These are phyloP conservation scores for Pseudogymnoascus sp. DNA, from an alignment of 2,329 filamentous ascomycete species.

Conservation along the genomic window DNA sequence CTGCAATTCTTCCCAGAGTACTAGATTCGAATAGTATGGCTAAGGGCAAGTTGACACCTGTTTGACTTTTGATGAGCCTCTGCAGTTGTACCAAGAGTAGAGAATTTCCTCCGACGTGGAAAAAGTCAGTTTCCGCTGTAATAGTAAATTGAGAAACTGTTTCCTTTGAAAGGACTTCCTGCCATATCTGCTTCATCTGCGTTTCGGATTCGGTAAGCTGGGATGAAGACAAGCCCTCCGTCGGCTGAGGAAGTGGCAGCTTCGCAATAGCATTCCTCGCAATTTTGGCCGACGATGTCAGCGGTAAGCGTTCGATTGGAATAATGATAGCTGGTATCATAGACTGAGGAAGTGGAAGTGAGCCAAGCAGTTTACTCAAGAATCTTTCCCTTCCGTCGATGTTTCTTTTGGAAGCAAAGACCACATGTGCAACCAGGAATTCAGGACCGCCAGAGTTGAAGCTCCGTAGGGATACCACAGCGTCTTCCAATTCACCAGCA, in stretches of 20 bases:
- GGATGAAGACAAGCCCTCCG: not conserved
- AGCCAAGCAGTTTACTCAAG: conserved; percentile 17
- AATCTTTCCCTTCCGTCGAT: conserved; percentile 8
- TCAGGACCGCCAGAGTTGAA: conserved; percentile 10
- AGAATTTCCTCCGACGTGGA: conserved; percentile 16
- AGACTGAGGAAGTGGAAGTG: conserved; percentile 30
- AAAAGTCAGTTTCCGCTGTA: conserved; percentile 14
- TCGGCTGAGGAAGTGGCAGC: not conserved
- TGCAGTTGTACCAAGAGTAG: conserved; percentile 15
- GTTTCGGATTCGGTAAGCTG: not conserved
- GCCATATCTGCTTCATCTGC: conserved; percentile 14
- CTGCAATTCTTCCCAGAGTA: conserved; percentile 31
- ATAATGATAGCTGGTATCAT: conserved; percentile 31
- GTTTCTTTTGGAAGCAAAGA: conserved; percentile 17
- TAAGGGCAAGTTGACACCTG: conserved; percentile 22
- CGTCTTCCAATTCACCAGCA: conserved; percentile 21
- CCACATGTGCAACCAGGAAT: conserved; percentile 30
- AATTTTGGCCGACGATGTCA: conserved; percentile 26
- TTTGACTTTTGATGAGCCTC: not conserved
- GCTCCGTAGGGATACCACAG: conserved; percentile 21
- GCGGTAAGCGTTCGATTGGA: conserved; percentile 23
- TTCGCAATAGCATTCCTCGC: conserved; percentile 18
- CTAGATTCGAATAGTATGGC: conserved; percentile 31
- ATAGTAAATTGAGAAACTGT: not conserved
- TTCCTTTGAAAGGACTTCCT: conserved; percentile 10